Evolutionary conservation across 2,329 filamentous ascomycete genomes (phyloP), one percentile per base, ranked within the genome.

Genomic region (Cordyceps cicadae): DNA sequence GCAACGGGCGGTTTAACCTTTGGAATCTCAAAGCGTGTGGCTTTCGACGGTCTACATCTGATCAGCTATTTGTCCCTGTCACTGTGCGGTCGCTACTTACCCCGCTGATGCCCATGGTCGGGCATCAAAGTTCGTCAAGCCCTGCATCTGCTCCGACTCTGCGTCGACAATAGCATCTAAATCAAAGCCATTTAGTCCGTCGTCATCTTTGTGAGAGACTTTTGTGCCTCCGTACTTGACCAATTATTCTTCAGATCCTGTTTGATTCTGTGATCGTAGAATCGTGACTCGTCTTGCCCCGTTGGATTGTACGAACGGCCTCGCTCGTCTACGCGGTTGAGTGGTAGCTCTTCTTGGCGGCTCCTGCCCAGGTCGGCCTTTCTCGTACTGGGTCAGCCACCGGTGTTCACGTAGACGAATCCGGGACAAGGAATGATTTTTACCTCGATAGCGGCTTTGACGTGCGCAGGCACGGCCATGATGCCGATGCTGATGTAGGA

Each of bases 331-430:
- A 39, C 26, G 19, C 46, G 46, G 53, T 19, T 61, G 2, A 61
- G 46, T 7, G 59, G 59, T 7, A 61, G 59, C 32, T 61, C 59
- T 15, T 61, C 59, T 26, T 56, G 53, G 14, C 59, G 45, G 9
- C 21, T 1, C 32, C 46, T 54, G 7, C 59, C 59, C 19, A 61
- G 15, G 19, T 61, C 59, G 17, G 59, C 59, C 59, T 60, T 29
- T 56, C 15, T 41, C 19, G 3, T 41, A 32, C 29, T 15, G 12
- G 37, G 5, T 19, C 29, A 32, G 32, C 51, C 51, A 53, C 39
- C 11, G 37, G 12, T 24, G 37, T 41, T 41, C 37, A 41, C 6
- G 3, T 3, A 29, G 29, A 5, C 5, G 7, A 29, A 7, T 3
- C 29, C 7, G 29, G 7, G 29, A 29, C 29, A 29, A 8, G 6